These are phyloP conservation scores for Angomonas ambiguus DNA, from an alignment of 208 protist species.

Conservation along the genomic window DNA sequence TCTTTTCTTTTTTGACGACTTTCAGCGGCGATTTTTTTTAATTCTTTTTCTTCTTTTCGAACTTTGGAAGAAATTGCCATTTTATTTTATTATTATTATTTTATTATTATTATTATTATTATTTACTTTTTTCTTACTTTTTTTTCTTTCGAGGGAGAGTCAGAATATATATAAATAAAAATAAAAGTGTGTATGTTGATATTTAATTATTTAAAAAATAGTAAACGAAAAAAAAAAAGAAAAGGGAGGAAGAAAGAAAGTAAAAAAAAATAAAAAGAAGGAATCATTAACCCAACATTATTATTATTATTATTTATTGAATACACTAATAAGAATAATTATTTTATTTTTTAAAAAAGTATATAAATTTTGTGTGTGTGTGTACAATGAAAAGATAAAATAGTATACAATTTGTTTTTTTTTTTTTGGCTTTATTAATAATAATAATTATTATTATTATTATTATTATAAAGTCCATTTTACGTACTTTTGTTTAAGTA, in stretches of 20 bases:
- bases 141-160: no score
- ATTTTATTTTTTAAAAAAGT: conserved; percentile 14
- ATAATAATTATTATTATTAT: no score
- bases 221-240: conserved; percentile 2
- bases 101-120: background rate
- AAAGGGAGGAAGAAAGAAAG: conserved; percentile 4
- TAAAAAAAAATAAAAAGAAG: no score
- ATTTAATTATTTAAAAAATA: conserved; percentile 4
- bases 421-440: background rate
- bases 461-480: background rate
- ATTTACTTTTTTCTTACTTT: conserved; percentile 17
- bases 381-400: conserved; percentile 3
- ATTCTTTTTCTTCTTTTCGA: conserved; percentile 81
- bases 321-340: conserved; percentile 1
- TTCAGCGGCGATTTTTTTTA: conserved; percentile 65
- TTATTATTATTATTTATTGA: conserved; percentile 13
- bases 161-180: no score
- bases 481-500: background rate
- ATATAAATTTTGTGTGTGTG: background rate
- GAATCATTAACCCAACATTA: conserved; percentile 4
- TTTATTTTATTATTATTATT: background rate
- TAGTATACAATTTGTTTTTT: background rate
- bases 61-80: conserved; percentile 54
- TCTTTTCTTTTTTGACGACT: background rate
- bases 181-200: no score